Conservation (phyloP, 2,329 filamentous ascomycete species). For the Trichoderma pleuroti region DNA sequence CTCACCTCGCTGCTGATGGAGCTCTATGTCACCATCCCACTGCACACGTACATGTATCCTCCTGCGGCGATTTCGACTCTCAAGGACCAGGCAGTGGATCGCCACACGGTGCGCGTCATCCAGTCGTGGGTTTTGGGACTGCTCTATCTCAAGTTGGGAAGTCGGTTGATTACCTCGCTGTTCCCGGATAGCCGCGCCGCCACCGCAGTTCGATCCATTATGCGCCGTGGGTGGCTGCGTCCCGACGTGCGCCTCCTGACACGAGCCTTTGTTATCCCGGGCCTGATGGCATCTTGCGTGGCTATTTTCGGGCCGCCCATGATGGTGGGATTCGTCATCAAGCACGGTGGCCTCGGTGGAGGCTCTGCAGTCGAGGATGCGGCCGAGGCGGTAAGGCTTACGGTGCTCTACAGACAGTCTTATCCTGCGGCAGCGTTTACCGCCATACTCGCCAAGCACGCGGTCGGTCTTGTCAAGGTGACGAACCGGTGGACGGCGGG, state of each 20-base stretch:
- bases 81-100: conserved; percentile 28
- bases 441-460: conserved; percentile 41
- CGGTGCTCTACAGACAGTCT: conserved; percentile 53
- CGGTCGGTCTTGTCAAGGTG: conserved; percentile 54
- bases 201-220: conserved; percentile 68
- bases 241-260: conserved; percentile 79
- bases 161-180: conserved; percentile 64
- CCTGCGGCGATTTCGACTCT: conserved; percentile 30
- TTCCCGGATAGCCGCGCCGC: conserved; percentile 69
- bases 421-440: conserved; percentile 65
- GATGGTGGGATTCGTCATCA: conserved; percentile 44
- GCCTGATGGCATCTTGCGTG: conserved; percentile 55
- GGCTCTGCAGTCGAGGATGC: conserved; percentile 28
- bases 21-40: conserved; percentile 80
- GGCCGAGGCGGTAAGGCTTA: conserved; percentile 29
- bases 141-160: conserved; percentile 78
- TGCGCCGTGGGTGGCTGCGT: conserved; percentile 70
- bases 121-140: conserved; percentile 94
- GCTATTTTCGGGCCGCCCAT: conserved; percentile 64
- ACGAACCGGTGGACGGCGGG: conserved; percentile 73
- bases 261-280: conserved; percentile 79
- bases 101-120: conserved; percentile 77
- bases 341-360: conserved; percentile 24
- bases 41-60: conserved; percentile 71
- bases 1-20: conserved; percentile 78